Evolutionary conservation across 768 basidiomycete species (phyloP).

Genomic region (Termitomyces sp.): DNA sequence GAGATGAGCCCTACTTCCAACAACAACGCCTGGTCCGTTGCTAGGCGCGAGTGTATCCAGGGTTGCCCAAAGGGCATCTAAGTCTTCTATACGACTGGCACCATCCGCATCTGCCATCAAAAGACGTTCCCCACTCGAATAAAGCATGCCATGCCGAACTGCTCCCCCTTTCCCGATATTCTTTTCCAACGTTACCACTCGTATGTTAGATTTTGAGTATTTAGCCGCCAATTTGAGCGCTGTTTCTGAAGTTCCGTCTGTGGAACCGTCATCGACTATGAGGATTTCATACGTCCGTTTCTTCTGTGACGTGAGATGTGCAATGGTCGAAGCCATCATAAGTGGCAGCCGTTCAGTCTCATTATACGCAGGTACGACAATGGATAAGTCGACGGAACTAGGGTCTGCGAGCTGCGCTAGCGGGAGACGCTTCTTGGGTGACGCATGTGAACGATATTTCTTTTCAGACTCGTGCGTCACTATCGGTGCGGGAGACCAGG

Average conservation of each 20-base stretch:
- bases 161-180: constrained; percentile 94
- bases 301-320: constrained; percentile 44
- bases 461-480: constrained; percentile 61
- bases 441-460: constrained; percentile 55
- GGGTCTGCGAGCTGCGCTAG: constrained; percentile 52
- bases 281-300: constrained; percentile 72
- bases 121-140: constrained; percentile 68
- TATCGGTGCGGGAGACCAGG: constrained; percentile 72
- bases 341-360: constrained; percentile 76
- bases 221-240: constrained; percentile 61
- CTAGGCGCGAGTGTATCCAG: constrained; percentile 59
- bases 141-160: constrained; percentile 87
- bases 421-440: constrained; percentile 47
- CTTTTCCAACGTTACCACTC: constrained; percentile 68
- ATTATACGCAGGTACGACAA: constrained; percentile 91
- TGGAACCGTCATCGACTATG: constrained; percentile 87
- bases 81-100: constrained; percentile 81
- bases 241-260: constrained; percentile 62
- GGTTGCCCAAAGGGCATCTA: constrained; percentile 70
- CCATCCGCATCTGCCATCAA: constrained; percentile 96
- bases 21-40: constrained; percentile 55
- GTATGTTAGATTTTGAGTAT: constrained; percentile 56
- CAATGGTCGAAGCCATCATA: constrained; percentile 78
- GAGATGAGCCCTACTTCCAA: constrained; percentile 90
- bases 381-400: constrained; percentile 62